Evolutionary conservation across 148 eudicot species (phyloP), one percentile per base, ranked within the genome.

Genomic region (Silene conica): DNA sequence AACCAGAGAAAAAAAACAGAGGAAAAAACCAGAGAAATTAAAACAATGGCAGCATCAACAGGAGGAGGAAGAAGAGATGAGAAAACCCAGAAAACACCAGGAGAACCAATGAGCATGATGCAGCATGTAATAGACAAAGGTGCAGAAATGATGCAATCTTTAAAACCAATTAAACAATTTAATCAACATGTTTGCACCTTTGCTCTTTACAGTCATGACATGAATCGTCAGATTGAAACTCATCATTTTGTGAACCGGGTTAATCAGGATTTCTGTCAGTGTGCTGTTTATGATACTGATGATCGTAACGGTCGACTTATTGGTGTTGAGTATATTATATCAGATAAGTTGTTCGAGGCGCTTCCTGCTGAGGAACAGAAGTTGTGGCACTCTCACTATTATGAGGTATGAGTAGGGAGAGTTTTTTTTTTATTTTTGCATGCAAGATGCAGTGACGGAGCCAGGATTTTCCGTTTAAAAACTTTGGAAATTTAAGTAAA

Each of bases 281-380:
- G 89, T 70, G 91, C 93, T 16, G 91, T 89, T 25, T 87, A 86
- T 34, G 91, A 89, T 52, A 77, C 88, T 19, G 86, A 89, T 25
- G 82, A 84, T 38, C 59, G 83, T 25, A 1, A 22, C 3, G 87
- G 79, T 20, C 81, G 81, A 1, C 86, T 89, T 20, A 85, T 89
- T 14, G 93, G 90, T 79, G 76, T 55, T 21, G 82, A 80, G 73
- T 80, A 80, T 65, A 70, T 80, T 55, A 71, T 80, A 46, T 80
- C 82, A 0, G 75, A 71, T 18, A 67, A 69, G 3, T 61, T 64
- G 41, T 82, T 82, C 12, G 76, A 78, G 50, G 76, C 79, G 0
- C 77, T 82, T 15, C 77, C 79, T 0, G 55, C 20, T 3, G 84
- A 82, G 25, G 84, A 82, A 18, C 84, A 82, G 62, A 82, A 72